Evolutionary conservation across 805 yeast genomes (phyloP), one percentile per base, ranked within the genome.

Genomic region (Pichia kluyveri): DNA sequence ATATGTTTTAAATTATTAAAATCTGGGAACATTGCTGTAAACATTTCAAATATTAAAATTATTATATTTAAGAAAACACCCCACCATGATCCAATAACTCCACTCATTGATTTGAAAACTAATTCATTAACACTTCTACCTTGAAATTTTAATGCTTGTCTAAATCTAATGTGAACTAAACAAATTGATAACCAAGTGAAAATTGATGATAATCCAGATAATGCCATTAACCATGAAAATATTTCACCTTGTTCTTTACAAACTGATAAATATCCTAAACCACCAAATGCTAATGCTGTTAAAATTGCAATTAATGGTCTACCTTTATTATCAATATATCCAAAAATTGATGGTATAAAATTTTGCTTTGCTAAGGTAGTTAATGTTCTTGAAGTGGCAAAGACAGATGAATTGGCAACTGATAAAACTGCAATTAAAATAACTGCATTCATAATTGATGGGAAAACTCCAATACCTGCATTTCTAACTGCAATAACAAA

Each of bases 171-270:
- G 57, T 81, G 86, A 38, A 80, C 76, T 27, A 75, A 62, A 58
- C 81, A 77, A 49, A 83, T 77, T 6, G 84, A 74, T 42, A 79
- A 78, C 91, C 91, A 84, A 43, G 83, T 79, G 62, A 81, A 76
- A 46, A 83, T 68, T n/a, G 86, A 77, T 2, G 87, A 77, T 51
- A 84, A 69, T 44, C 87, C 87, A 28, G 86, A 79, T 34, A 84
- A 62, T 23, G 86, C 82, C 60, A 82, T 69, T 60, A 83, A 63
- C 90, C 90, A 83, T 52, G 72, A 69, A 64, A 84, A 84, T 19
- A 81, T 79, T n/a, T 66, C 74, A 40, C 69, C 70, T 54, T 77
- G 67, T 49, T 71, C 63, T 10, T 69, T 62, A 27, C 82, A 75
- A 2, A 83, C 83, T 26, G 80, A 74, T 37, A 83, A 68, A 57